Conservation (phyloP, 2,329 filamentous ascomycete species). For the Massarina eburnea region DNA sequence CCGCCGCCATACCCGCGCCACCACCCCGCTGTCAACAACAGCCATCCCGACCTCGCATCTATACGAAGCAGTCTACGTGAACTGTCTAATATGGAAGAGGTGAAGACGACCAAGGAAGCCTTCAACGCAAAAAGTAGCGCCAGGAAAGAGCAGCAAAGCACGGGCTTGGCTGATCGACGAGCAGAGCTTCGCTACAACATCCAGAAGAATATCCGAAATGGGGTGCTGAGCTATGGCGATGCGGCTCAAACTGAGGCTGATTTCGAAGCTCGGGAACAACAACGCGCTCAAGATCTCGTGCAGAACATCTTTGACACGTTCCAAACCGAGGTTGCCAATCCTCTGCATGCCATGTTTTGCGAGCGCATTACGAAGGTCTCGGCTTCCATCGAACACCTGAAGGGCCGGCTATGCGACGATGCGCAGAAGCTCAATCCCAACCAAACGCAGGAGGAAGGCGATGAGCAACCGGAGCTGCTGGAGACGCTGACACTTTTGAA, state of each 20-base stretch:
- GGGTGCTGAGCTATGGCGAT: conserved; percentile 78
- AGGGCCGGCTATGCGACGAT: conserved; percentile 71
- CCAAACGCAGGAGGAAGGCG: conserved; percentile 89
- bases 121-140: conserved; percentile 54
- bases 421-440: conserved; percentile 71
- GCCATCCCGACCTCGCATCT: conserved; percentile 81
- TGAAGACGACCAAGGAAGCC: conserved; percentile 66
- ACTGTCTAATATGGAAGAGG: conserved; percentile 72
- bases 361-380: conserved; percentile 73
- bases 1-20: conserved; percentile 93
- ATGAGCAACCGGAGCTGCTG: conserved; percentile 88
- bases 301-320: conserved; percentile 84
- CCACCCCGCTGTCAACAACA: conserved; percentile 94
- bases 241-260: conserved; percentile 80
- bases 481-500: conserved; percentile 94
- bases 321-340: conserved; percentile 79
- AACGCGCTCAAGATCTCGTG: conserved; percentile 69
- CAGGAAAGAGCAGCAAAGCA: conserved; percentile 55
- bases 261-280: conserved; percentile 69
- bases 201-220: conserved; percentile 74
- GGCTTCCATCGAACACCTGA: conserved; percentile 74
- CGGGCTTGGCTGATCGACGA: conserved; percentile 61
- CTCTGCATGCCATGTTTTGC: conserved; percentile 77
- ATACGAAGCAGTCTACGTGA: conserved; percentile 74
- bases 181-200: conserved; percentile 72